Percentiles rank a stretch among this genome's conserved stretches.
Evolutionary conservation across 805 yeast species (phyloP).

Genomic region (Schwanniomyces sp.): DNA sequence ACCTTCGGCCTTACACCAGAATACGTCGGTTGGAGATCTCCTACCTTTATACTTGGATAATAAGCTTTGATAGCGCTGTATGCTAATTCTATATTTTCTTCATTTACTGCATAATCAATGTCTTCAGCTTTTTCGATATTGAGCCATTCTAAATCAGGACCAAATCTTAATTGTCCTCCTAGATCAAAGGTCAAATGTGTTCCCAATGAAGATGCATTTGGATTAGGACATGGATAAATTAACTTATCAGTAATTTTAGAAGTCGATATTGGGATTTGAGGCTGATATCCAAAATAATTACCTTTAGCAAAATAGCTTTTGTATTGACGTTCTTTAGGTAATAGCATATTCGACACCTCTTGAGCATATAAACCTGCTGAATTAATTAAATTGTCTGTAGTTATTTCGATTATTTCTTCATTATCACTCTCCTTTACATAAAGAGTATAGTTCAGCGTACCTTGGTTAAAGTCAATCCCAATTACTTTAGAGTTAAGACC

Average conservation of each 20-base stretch:
- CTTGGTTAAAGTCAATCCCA: conserved; percentile 27
- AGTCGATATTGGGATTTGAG: conserved; percentile 39
- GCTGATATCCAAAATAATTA: conserved; percentile 64
- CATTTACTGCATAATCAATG: conserved; percentile 49
- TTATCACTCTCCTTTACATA: conserved; percentile 24
- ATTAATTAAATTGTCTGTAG: conserved; percentile 63
- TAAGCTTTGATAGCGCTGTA: conserved; percentile 58
- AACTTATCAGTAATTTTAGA: conserved; percentile 26
- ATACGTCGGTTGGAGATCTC: conserved; percentile 63
- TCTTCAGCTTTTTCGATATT: conserved; percentile 30
- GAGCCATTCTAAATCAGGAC: conserved; percentile 89
- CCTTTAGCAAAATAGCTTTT: conserved; percentile 79
- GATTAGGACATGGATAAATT: conserved; percentile 77
- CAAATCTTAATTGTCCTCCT: conserved; percentile 77
- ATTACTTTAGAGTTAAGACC: conserved; percentile 62
- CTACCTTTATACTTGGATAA: conserved; percentile 56
- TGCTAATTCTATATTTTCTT: conserved; percentile 53
- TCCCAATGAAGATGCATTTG: conserved; percentile 73
- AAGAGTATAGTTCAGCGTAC: conserved; percentile 20
- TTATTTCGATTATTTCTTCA: conserved; percentile 37
- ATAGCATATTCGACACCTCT: conserved; percentile 62
- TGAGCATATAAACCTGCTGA: conserved; percentile 82
- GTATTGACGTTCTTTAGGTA: conserved; percentile 61
- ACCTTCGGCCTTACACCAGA: conserved; percentile 86
- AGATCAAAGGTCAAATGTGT: conserved; percentile 84